Evolutionary conservation across 2,329 filamentous ascomycete genomes (phyloP).

Genomic region (Elsinoe necatrix): DNA sequence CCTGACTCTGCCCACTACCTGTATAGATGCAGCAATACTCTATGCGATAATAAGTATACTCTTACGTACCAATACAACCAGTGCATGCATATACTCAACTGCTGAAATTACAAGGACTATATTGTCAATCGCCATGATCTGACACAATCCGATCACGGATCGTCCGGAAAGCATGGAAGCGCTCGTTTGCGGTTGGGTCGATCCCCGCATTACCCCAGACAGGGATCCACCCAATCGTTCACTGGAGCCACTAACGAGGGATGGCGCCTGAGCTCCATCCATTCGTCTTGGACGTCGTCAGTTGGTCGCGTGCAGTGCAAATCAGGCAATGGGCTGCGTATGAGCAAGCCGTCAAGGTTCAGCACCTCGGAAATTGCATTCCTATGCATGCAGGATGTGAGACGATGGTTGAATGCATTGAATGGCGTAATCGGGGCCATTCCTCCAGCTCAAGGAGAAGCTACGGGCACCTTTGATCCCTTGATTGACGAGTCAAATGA

Average conservation of each 20-base stretch:
- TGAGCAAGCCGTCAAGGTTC: background rate
- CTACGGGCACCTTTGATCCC: constrained; percentile 15
- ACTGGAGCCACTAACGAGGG: background rate
- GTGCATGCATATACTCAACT: too few relatives aligned
- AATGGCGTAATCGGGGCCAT: background rate
- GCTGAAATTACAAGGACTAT: background rate
- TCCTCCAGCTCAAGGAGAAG: background rate
- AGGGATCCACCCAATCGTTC: background rate
- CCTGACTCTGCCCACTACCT: too few relatives aligned
- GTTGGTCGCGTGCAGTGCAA: constrained; percentile 6
- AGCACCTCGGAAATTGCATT: background rate
- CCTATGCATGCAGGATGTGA: background rate
- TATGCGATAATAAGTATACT: too few relatives aligned
- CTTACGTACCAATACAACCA: too few relatives aligned
- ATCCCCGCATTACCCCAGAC: constrained; percentile 1
- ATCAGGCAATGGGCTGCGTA: background rate
- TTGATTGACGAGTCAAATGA: constrained; percentile 6
- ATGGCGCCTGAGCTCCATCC: background rate
- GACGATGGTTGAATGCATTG: background rate
- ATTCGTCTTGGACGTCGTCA: background rate
- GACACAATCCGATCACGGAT: background rate
- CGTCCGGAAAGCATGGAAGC: background rate
- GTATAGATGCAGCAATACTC: too few relatives aligned
- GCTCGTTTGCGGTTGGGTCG: background rate
- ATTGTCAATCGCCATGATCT: background rate